Evolutionary conservation across 768 basidiomycete species (phyloP), one percentile per base, ranked within the genome.

Genomic region (Daedaleopsis sinensis): DNA sequence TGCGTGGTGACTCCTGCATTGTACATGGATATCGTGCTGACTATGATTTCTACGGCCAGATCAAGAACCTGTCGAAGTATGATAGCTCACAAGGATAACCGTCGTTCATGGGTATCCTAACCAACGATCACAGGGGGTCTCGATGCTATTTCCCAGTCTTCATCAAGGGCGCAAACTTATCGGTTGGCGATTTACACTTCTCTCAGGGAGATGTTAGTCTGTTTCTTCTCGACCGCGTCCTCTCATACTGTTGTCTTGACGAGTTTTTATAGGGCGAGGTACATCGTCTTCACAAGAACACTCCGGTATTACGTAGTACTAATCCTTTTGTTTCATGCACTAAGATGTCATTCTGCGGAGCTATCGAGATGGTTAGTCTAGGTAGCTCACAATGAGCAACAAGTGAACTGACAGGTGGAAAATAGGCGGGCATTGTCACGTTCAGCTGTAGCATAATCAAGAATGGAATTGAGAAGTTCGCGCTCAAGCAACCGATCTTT

Each of bases 141-240:
- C 81, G 85, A 1, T 88, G 85, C 71, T 90, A 90, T 69, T 85
- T 91, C 76, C 90, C 90, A 2, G 90, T 93, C 2, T 93, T 88
- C 65, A 76, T 93, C 36, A 79, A 84, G 48, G 90, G 89, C 6
- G 90, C 90, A 1, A 89, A 90, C 61, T 76, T 93, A 3, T 90
- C 90, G 0, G 86, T 91, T 19, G 90, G 90, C 1, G 90, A 91
- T 70, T 75, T 91, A 24, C 90, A 93, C 68, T 91, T 91, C 72
- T 89, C 88, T 16, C 89, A 91, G 70, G 90, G 89, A 21, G 90
- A 91, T 76, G 88, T 79, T 58, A 35, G 78, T 71, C 50, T 37
- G 12, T 13, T 57, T 6, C 44, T 32, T 42, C 5, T 42, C 10
- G 78, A 55, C 65, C 48, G 36, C 32, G 12, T 42, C 1, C 5